Conservation (phyloP, 2,329 filamentous ascomycete genomes). For the Cladosporium phlei region DNA sequence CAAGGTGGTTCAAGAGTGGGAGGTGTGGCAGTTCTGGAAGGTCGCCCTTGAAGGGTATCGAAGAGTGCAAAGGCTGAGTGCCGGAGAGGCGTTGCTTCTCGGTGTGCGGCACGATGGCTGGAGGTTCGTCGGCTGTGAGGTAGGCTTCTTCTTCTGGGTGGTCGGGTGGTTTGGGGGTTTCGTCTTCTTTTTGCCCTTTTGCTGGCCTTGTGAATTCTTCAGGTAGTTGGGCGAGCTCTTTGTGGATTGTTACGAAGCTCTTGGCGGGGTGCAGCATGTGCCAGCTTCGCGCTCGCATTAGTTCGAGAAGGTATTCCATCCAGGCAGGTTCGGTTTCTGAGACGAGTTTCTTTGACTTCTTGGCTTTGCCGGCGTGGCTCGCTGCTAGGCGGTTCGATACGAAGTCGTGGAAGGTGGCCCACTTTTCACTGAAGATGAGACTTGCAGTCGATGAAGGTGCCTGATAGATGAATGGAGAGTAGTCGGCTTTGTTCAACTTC, state of each 20-base stretch:
- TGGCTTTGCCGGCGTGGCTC: constrained; percentile 28
- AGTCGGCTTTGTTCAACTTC: constrained; percentile 22
- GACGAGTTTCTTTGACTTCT: constrained; percentile 49
- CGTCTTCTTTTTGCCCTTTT: constrained; percentile 5
- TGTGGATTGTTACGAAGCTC: constrained; percentile 67
- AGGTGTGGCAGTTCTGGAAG: constrained; percentile 47
- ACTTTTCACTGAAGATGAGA: constrained; percentile 78
- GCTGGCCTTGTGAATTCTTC: constrained; percentile 54
- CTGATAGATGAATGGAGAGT: constrained; percentile 74
- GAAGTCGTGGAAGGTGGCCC: constrained; percentile 80
- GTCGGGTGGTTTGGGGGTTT: constrained; percentile 17
- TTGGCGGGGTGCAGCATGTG: constrained; percentile 70
- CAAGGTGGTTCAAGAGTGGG: constrained; percentile 62
- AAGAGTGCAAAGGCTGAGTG: constrained; percentile 40
- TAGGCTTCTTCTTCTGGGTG: constrained; percentile 31
- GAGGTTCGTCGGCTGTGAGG: constrained; percentile 28
- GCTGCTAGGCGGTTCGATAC: constrained; percentile 57
- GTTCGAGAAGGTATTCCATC: constrained; percentile 71
- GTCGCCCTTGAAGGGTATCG: constrained; percentile 45
- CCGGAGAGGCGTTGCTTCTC: constrained; percentile 49
- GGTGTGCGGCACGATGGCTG: constrained; percentile 29
- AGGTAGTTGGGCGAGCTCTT: constrained; percentile 66
- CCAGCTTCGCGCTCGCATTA: constrained; percentile 73
- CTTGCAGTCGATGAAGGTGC: constrained; percentile 76
- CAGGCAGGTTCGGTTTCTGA: constrained; percentile 67